phyloP scores from a whole-genome alignment of 179 eudicot genomes.

The Silene vulgaris region DNA sequence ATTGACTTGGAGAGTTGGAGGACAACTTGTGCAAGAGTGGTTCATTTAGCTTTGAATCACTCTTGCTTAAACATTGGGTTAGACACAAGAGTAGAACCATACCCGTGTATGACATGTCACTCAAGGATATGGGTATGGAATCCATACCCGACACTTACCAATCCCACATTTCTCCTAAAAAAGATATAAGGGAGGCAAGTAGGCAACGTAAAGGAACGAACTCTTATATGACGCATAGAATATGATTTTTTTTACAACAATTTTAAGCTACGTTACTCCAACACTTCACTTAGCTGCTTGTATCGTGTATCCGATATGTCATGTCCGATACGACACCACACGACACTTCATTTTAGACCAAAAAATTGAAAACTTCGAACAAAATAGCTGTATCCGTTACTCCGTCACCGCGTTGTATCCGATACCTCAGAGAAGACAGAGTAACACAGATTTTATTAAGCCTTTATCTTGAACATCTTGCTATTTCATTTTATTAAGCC shows the following conservation, averaged over 20 bases:
- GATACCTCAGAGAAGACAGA: no score
- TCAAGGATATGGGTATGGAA: not conserved
- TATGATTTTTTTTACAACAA: not conserved
- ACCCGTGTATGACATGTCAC: not conserved
- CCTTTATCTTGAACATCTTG: not conserved
- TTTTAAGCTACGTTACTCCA: no score
- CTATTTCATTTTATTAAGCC: not conserved
- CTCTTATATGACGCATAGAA: not conserved
- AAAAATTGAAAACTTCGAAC: no score
- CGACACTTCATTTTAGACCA: no score
- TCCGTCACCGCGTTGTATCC: no score
- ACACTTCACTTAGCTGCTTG: no score
- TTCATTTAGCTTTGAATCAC: not conserved
- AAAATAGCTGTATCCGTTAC: no score
- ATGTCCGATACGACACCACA: no score
- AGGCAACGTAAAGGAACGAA: not conserved
- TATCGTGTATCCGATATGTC: no score
- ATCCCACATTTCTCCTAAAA: not conserved
- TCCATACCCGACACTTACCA: not conserved
- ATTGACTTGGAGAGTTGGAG: not conserved
- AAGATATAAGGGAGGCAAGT: not conserved
- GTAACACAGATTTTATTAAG: no score
- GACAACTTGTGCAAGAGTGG: not conserved
- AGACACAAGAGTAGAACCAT: not conserved
- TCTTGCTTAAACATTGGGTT: not conserved